Percentiles rank a stretch among this genome's conserved stretches.
phyloP scores from a whole-genome alignment of 805 yeast genomes.

The Tetrapisispora namnaoensis region DNA sequence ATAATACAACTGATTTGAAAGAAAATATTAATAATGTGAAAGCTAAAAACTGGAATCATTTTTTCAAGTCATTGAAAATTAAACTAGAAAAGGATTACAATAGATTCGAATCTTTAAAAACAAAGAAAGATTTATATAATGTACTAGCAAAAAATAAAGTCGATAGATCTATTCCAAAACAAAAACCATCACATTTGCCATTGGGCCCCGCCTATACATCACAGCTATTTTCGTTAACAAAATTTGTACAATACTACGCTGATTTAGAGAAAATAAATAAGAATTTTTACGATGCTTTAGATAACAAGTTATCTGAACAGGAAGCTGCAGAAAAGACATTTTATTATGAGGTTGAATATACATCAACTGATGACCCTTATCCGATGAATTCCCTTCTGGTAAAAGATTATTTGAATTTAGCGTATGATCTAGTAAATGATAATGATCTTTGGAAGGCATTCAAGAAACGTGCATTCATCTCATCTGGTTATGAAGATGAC shows the following conservation, averaged over 20 bases:
- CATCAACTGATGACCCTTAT: constrained; percentile 53
- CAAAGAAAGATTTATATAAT: constrained; percentile 6
- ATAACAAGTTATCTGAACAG: constrained; percentile 51
- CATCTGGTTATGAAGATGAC: constrained; percentile 51
- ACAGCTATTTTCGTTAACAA: constrained; percentile 63
- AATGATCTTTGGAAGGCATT: constrained; percentile 47
- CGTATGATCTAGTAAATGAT: constrained; percentile 42
- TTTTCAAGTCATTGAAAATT: constrained; percentile 42
- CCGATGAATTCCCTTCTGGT: constrained; percentile 47
- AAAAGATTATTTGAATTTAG: constrained; percentile 51
- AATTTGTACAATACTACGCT: constrained; percentile 66
- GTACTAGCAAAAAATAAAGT: constrained; percentile 15
- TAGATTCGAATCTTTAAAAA: constrained; percentile 14
- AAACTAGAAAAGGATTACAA: constrained; percentile 17
- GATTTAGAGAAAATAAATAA: constrained; percentile 45
- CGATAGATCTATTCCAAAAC: constrained; percentile 55
- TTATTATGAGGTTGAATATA: constrained; percentile 54
- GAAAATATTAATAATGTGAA: constrained; percentile 7
- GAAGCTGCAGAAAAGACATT: constrained; percentile 38
- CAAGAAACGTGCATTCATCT: constrained; percentile 50
- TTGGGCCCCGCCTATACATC: constrained; percentile 71
- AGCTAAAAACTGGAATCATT: constrained; percentile 45
- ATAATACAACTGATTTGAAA: constrained; percentile 51
- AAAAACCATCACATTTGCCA: constrained; percentile 43
- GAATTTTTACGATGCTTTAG: constrained; percentile 35